Base-by-base conservation (phyloP, 768 basidiomycete genomes). In the Coprinopsis sp. region DNA sequence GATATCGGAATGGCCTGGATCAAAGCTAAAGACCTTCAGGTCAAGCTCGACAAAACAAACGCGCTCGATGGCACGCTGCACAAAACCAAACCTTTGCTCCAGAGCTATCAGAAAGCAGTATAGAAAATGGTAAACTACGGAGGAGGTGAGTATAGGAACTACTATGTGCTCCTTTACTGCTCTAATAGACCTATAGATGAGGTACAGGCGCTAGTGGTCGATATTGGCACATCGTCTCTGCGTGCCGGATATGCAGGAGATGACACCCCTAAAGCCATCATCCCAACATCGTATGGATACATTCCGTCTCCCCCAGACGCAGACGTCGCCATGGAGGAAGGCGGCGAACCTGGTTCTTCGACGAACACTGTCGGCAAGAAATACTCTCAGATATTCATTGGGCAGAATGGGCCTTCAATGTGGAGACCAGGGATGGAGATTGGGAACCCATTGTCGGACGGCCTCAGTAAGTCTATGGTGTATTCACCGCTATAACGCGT, bases 231-330 rank as follows among this genome's bases (percentile, higher is more conserved):
- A 10, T 86, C 87, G 21, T 87, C 91, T 7, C 70, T 94, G 44
- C 84, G 96, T 61, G 91, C 92, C 10, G 96, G 96, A 44, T 96
- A 98, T 64, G 95, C 96, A 10, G 96, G 96, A 37, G 95, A 98
- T 66, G 96, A 98, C 59, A 80, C 87, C 10, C 96, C 96, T 14
- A 91, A 91, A 66, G 87, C 89, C 14, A 82, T 97, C 51, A 81
- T 95, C 52, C 88, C 96, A 6, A 88, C 93, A 3, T 75, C 81
- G 34, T 98, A 91, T 65, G 94, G 94, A 25, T 93, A 82, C 63
- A 76, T 76, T 33, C 69, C 66, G 48, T 64, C 65, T 33, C 53
- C 64, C 5, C 56, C 58, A 33, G 71, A 81, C 50, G 68, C 59
- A 19, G 82, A 84, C 54, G 68, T 81, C 3, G 39, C 68, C 2